Conservation (phyloP, 169 alveolate genomes). For the Sarcocystis neurona region DNA sequence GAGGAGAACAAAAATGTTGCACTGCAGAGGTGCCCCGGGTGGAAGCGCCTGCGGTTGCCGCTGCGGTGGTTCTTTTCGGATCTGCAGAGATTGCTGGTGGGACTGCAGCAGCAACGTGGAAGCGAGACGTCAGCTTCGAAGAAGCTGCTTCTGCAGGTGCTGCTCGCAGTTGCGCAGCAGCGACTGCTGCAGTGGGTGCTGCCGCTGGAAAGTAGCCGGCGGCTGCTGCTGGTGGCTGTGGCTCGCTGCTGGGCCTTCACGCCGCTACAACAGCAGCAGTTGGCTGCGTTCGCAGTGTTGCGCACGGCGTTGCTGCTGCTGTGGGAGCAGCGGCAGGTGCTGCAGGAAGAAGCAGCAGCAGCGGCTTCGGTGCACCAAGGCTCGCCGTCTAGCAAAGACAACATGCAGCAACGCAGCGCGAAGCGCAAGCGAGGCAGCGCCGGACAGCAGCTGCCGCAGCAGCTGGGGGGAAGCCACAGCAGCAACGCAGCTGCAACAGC, state of each 20-base stretch:
- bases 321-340: not conserved
- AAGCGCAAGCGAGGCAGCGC: not conserved
- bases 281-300: slow-evolving; percentile 42
- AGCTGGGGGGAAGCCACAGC: not conserved
- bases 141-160: slow-evolving; percentile 32
- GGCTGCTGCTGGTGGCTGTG: slow-evolving; percentile 31
- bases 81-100: not conserved
- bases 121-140: not conserved
- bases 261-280: slow-evolving; percentile 14
- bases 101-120: not conserved
- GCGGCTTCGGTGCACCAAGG: too few species aligned
- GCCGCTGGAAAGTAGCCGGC: not conserved
- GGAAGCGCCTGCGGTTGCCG: slow-evolving; percentile 19
- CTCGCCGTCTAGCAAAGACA: not conserved
- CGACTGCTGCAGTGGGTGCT: not conserved
- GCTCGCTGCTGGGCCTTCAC: slow-evolving; percentile 50
- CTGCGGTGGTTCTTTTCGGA: slow-evolving; percentile 27
- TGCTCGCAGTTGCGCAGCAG: not conserved
- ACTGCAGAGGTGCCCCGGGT: too few species aligned
- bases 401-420: not conserved
- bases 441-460: not conserved
- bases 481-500: not conserved
- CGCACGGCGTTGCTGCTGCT: slow-evolving; percentile 31
- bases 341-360: too few species aligned
- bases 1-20: too few species aligned